Conservation (phyloP, 176 grass and related monocot genomes). For the Eleusine indica region DNA sequence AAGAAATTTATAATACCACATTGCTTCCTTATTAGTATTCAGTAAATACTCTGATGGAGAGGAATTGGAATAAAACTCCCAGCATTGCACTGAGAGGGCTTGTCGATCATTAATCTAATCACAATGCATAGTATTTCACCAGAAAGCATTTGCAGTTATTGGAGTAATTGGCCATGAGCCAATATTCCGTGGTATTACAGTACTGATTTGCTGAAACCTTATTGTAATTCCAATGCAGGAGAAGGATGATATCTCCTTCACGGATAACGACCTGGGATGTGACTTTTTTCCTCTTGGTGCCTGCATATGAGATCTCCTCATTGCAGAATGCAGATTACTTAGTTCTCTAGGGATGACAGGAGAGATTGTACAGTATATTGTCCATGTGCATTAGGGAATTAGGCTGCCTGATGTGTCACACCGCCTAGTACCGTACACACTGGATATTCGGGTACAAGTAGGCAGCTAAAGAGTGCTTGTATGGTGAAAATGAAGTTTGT, state of each 20-base stretch:
- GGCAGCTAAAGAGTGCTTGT: slow-evolving; percentile 40
- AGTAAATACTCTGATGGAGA: not conserved
- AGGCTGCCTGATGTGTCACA: slow-evolving; percentile 25
- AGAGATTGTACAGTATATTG: slow-evolving; percentile 27
- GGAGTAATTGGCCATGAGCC: not conserved
- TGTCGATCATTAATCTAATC: not conserved
- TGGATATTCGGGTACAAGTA: slow-evolving; percentile 39
- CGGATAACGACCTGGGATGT: slow-evolving; percentile 68
- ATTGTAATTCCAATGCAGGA: slow-evolving; percentile 56
- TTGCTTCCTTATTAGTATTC: not conserved
- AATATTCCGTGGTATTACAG: not conserved
- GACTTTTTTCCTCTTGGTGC: slow-evolving; percentile 86
- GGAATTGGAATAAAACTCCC: not conserved
- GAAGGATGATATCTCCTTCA: slow-evolving; percentile 65
- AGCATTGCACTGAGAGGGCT: not conserved
- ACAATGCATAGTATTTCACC: not conserved
- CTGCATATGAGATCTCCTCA: slow-evolving; percentile 65
- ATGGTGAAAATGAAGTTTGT: not conserved
- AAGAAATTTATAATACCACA: not conserved
- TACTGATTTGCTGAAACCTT: slow-evolving; percentile 3
- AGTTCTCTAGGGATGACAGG: not conserved
- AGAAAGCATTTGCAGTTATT: not conserved
- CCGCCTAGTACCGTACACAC: slow-evolving; percentile 25
- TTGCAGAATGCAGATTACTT: slow-evolving; percentile 16
- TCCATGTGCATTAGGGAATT: slow-evolving; percentile 16